Base-by-base conservation (phyloP, 148 eudicot genomes). In the Beta vulgaris region DNA sequence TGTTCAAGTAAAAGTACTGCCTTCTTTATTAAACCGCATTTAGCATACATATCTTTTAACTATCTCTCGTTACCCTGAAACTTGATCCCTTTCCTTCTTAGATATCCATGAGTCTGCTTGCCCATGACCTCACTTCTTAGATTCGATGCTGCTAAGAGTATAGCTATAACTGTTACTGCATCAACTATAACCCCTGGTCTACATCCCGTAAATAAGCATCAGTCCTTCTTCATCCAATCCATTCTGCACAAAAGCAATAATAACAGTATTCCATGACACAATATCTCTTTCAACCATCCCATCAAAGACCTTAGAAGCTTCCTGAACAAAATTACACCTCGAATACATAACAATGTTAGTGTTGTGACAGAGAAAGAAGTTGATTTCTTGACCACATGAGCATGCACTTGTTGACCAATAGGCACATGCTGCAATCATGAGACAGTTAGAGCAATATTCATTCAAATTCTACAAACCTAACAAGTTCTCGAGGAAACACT, bases 401-500 rank as follows among this genome's bases (percentile, higher is more conserved):
- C 90, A 81, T 94, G 97, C 48, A 94, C 74, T 82, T 90, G 93
- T 37, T 77, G 82, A 71, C 96, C 88, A 46, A 87, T 71, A 6
- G 53, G 71, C 59, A 87, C 71, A 3, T 83, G 73, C 81, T 90
- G 98, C 83, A 92, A 80, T 75, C 90, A 96, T n/a, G 97, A 94
- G 72, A 82, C 91, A 10, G 83, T 87, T 72, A 90, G 70, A 61
- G 87, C 93, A n/a, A n/a, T n/a, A n/a, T n/a, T n/a, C n/a, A n/a
- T n/a, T n/a, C n/a, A n/a, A n/a, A n/a, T n/a, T n/a, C n/a, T n/a
- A 71, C 77, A 82, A 72, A 73, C 99, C 99, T 95, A 68, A 95
- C 98, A 49, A 95, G 97, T 82, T 95, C 98, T 73, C 98, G 78
- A 35, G 92, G 96, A 71, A 95, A 95, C 70, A 95, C 93, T 82